Base-by-base conservation (phyloP, 441 rosid genomes). In the Arabidopsis lyrata region DNA sequence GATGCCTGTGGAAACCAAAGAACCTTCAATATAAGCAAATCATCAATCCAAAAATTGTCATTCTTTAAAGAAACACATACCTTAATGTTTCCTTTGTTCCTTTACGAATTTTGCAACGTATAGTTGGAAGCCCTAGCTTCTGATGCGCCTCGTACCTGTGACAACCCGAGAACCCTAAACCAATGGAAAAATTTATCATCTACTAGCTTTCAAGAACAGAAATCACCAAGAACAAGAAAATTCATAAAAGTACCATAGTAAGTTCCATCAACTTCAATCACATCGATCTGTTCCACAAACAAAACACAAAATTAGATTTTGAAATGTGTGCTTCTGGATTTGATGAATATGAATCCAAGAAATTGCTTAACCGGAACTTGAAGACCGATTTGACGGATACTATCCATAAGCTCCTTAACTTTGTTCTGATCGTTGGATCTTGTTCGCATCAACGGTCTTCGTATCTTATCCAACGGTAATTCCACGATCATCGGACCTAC, bases 141-240 rank as follows among this genome's bases (percentile, higher is more conserved):
- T 84, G 96, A 77, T 95, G 95, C 65, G 97, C 97, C 82, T 92
- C 99, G 2, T 81, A 95, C 4, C 97, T 86, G 68, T 90, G 99
- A 69, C 99, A 95, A 22, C 97, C 97, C 0, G 99, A 92, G 83
- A 95, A 95, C 60, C 98, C 97, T 90, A 48, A 13, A 60, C 45
- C 50, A 77, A 56, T 29, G 50, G 38, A 58, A 0, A 14, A 58
- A 13, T 52, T 12, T 29, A 47, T 41, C 47, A 53, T 39, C 41
- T 15, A 1, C 4, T 4, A 12, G 45, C 6, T 41, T 38, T 35
- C 31, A 29, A 29, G 31, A 29, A n/a, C 34, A 58, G 16, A 5
- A 1, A 54, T 6, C 24, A 29, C 2, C 0, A 63, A 6, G 6
- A 62, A 27, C 12, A 14, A n/a, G n/a, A n/a, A n/a, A n/a, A n/a